These are phyloP conservation scores for Royoungia palumana DNA, from an alignment of 768 basidiomycete genomes.

Conservation along the genomic window DNA sequence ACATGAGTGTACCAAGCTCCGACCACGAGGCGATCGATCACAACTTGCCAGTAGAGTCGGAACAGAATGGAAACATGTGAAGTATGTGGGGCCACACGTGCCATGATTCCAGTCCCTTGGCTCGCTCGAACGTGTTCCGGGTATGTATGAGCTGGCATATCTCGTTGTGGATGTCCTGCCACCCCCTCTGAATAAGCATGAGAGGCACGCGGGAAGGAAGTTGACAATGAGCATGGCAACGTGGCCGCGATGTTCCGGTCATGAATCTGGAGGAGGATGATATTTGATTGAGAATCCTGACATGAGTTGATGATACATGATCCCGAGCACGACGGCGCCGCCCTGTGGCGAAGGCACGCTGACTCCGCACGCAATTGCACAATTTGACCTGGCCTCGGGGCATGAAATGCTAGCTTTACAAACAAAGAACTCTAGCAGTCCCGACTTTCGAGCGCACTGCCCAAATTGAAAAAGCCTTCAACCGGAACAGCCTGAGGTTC, in stretches of 20 bases:
- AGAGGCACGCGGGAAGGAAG: conserved; percentile 2
- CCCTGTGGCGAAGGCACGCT: conserved; percentile 21
- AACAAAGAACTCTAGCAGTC: not conserved
- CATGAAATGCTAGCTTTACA: not conserved
- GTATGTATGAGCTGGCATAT: not conserved
- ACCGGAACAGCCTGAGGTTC: not conserved
- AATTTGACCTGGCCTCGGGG: not conserved
- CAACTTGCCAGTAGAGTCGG: not conserved
- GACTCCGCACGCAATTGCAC: not conserved
- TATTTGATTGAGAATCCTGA: conserved; percentile 3
- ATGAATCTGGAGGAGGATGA: conserved; percentile 12
- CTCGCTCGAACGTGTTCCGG: not conserved
- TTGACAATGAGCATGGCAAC: not conserved
- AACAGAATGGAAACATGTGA: conserved; percentile 6
- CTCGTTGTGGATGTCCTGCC: conserved; percentile 6
- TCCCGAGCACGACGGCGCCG: conserved; percentile 4
- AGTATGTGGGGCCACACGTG: conserved; percentile 7
- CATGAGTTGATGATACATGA: not conserved
- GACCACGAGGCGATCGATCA: not conserved
- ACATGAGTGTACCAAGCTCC: not conserved
- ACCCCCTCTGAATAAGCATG: conserved; percentile 9
- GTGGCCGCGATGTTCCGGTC: conserved; percentile 9
- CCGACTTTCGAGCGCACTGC: not conserved
- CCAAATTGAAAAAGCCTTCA: not conserved
- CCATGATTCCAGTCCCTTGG: conserved; percentile 1